Base-by-base conservation (phyloP, 2,329 filamentous ascomycete species). In the Leptographium wingfieldii region DNA sequence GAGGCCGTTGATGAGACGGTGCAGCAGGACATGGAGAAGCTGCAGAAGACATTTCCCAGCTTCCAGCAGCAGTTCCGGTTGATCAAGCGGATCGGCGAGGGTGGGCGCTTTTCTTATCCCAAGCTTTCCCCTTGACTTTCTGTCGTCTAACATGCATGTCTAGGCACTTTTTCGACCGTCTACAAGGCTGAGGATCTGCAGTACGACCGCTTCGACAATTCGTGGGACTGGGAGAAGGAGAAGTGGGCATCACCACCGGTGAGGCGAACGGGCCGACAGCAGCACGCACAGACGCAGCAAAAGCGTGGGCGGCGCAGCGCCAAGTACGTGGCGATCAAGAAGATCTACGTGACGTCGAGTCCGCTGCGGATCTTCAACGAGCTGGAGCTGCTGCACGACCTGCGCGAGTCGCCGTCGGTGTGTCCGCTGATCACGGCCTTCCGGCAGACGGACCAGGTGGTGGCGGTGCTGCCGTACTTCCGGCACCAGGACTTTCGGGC, bases 341-440 rank as follows among this genome's bases (percentile, higher is more conserved):
- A 99, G 76, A 99, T 99, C 67, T 99, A 99, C 72, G 94, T 97
- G 65, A 99, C 95, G 0, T 96, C 92, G 63, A 96, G 91, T 66
- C 94, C 94, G 0, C 80, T 86, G 33, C 88, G 94, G 54, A 97
- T 99, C 66, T 83, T 95, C 69, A 99, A 99, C 74, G 94, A 99
- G 73, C 84, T 99, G 22, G 92, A 97, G 67, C 80, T 99, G 27
- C 82, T 99, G 27, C 85, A 95, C 70, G 91, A 96, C 69, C 81
- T 99, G 10, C 83, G 88, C 56, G 83, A 87, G 60, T 95, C 88
- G 62, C 80, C 84, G 48, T 90, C 90, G 2, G 92, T 99, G 31
- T 97, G 94, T 67, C 92, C 94, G 40, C 81, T 99, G 25, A 95
- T 99, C 71, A 99, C 94, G 7, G 92, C 94, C n/a, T 97, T 97